These are phyloP conservation scores for Dryas octopetala DNA, from an alignment of 306 rosid genomes.

Conservation along the genomic window DNA sequence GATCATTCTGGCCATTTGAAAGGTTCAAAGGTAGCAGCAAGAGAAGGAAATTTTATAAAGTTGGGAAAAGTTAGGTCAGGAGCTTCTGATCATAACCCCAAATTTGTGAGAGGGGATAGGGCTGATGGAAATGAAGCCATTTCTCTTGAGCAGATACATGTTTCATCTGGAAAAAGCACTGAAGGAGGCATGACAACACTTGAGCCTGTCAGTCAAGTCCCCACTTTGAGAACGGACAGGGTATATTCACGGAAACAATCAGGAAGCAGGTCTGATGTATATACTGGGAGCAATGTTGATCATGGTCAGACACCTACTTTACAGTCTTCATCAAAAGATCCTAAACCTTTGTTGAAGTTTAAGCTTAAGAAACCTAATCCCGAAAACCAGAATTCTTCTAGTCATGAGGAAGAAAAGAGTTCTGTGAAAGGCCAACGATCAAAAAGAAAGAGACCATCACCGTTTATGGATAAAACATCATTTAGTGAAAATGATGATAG, in stretches of 20 bases:
- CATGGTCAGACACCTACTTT: constrained; percentile 42
- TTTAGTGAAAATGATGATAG: constrained; percentile 49
- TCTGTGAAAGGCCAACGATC: constrained; percentile 92
- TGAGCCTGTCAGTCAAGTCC: constrained; percentile 31
- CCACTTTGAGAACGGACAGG: constrained; percentile 47
- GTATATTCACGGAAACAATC: constrained; percentile 49
- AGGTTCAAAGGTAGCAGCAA: constrained; percentile 54
- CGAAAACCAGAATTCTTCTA: constrained; percentile 64
- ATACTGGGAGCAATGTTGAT: constrained; percentile 46
- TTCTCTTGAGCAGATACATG: constrained; percentile 37
- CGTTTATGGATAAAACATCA: constrained; percentile 56
- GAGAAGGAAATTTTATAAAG: constrained; percentile 72
- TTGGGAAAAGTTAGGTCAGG: constrained; percentile 68
- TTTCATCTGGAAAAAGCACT: constrained; percentile 36
- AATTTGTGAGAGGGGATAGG: constrained; percentile 45
- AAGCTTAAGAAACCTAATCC: constrained; percentile 74
- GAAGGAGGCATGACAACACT: constrained; percentile 43
- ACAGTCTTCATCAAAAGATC: constrained; percentile 67
- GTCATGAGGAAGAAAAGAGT: constrained; percentile 71
- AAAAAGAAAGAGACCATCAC: constrained; percentile 87
- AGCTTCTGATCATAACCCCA: constrained; percentile 40
- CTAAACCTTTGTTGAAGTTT: constrained; percentile 71
- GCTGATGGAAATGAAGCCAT: constrained; percentile 47
- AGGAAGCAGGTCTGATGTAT: constrained; percentile 50
- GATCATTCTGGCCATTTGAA: constrained; percentile 53